Evolutionary conservation across 768 basidiomycete species (phyloP).

Genomic region (Coprinopsis marcescibilis): DNA sequence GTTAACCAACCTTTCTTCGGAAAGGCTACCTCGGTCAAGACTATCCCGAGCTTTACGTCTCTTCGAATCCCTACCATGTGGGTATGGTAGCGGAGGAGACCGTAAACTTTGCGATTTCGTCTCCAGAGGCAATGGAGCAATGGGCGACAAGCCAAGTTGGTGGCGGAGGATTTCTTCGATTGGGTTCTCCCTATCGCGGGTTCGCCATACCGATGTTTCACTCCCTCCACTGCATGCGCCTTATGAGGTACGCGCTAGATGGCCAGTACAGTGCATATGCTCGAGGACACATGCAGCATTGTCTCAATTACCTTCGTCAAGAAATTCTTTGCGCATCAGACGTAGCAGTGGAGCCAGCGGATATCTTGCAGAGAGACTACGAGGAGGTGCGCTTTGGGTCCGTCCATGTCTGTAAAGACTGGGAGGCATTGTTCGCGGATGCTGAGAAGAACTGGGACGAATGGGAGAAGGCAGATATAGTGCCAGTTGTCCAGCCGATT

Average conservation of each 20-base stretch:
- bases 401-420: not conserved
- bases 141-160: conserved; percentile 4
- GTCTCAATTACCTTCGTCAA: conserved; percentile 32
- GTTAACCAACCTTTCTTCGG: no score
- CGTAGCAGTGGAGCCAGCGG: conserved; percentile 26
- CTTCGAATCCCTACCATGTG: not conserved
- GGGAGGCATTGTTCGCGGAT: not conserved
- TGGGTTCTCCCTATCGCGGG: conserved; percentile 26
- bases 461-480: no score
- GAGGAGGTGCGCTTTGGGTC: not conserved
- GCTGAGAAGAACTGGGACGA: not conserved
- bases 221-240: conserved; percentile 29
- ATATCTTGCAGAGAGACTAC: conserved; percentile 17
- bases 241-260: not conserved
- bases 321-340: conserved; percentile 29
- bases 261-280: not conserved
- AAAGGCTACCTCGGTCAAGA: not conserved
- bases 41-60: not conserved
- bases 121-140: conserved; percentile 4
- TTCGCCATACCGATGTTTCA: conserved; percentile 34
- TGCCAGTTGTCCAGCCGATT: no score
- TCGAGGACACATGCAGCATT: conserved; percentile 26
- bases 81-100: conserved; percentile 1
- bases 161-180: conserved; percentile 24
- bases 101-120: conserved; percentile 4